Evolutionary conservation across 2,329 filamentous ascomycete genomes (phyloP).

Genomic region (Ceratocystis eucalypticola): DNA sequence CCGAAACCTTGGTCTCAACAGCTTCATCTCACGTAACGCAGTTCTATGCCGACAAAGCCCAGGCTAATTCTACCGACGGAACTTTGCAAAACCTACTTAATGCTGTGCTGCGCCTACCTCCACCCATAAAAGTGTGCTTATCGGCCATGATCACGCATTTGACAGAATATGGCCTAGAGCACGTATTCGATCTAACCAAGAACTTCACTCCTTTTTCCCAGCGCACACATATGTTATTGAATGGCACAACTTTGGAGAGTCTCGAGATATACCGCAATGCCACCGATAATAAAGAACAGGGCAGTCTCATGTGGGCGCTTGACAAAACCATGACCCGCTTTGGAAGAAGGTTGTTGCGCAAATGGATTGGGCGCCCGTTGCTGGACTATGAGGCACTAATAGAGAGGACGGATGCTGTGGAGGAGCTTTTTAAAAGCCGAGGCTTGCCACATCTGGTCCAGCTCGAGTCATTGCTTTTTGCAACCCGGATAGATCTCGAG

Average conservation of each 20-base stretch:
- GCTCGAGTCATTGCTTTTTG: slow-evolving; percentile 56
- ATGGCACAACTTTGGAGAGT: slow-evolving; percentile 85
- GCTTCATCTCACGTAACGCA: slow-evolving; percentile 73
- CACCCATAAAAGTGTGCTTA: slow-evolving; percentile 77
- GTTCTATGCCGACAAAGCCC: slow-evolving; percentile 84
- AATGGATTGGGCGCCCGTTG: slow-evolving; percentile 87
- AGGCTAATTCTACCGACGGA: slow-evolving; percentile 36
- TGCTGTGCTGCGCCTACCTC: slow-evolving; percentile 71
- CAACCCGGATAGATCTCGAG: slow-evolving; percentile 65
- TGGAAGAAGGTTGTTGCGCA: slow-evolving; percentile 73
- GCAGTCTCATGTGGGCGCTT: slow-evolving; percentile 89
- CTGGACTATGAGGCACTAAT: slow-evolving; percentile 63
- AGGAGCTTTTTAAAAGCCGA: slow-evolving; percentile 63
- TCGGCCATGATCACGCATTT: slow-evolving; percentile 94
- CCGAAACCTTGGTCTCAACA: background rate
- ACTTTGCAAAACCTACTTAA: slow-evolving; percentile 57
- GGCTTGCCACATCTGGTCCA: slow-evolving; percentile 57
- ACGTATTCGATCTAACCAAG: slow-evolving; percentile 91
- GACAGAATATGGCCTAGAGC: slow-evolving; percentile 80
- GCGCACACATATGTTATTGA: slow-evolving; percentile 86
- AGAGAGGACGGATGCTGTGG: slow-evolving; percentile 68
- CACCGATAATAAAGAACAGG: slow-evolving; percentile 71
- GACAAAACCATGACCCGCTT: slow-evolving; percentile 86
- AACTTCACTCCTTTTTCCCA: slow-evolving; percentile 96
- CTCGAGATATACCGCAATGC: slow-evolving; percentile 93